Evolutionary conservation across 106 monocot genomes (phyloP).

Genomic region (Gastrodia elata): DNA sequence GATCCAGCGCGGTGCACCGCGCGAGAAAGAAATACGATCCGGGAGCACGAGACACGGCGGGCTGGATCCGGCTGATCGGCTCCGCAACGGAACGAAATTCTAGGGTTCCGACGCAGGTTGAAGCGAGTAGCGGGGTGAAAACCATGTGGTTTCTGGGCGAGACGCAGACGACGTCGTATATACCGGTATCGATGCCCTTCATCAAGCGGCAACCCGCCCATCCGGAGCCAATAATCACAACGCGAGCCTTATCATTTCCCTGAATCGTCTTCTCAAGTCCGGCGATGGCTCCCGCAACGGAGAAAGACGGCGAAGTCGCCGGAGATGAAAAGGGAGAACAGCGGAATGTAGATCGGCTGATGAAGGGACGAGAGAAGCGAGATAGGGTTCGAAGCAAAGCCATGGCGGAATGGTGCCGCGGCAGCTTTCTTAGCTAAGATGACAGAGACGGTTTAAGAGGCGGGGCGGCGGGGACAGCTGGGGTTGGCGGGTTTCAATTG

Average conservation of each 20-base stretch:
- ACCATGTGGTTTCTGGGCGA: constrained; percentile 98
- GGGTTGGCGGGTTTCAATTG: not conserved
- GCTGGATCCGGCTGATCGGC: constrained; percentile 77
- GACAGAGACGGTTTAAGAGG: not conserved
- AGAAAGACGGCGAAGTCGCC: not conserved
- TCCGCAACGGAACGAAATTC: constrained; percentile 96
- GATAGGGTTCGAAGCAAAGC: not conserved
- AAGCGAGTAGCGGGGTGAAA: constrained; percentile 92
- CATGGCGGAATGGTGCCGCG: not conserved
- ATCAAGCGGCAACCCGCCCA: constrained; percentile 91
- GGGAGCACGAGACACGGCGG: constrained; percentile 50
- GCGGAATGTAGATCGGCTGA: not conserved
- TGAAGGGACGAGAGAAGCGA: not conserved
- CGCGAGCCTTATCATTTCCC: constrained; percentile 53
- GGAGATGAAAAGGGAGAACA: not conserved
- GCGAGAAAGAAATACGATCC: constrained; percentile 83
- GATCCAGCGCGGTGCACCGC: constrained; percentile 41
- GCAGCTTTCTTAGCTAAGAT: not conserved
- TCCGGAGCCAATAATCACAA: constrained; percentile 85
- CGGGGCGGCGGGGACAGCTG: not conserved
- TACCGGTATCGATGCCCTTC: constrained; percentile 69
- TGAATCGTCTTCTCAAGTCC: constrained; percentile 36
- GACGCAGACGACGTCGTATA: constrained; percentile 93
- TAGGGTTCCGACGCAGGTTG: constrained; percentile 96
- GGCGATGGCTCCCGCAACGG: not conserved